These are phyloP conservation scores for Saccharomyces hybrid DNA, from an alignment of 1,139 yeast species.

Conservation along the genomic window DNA sequence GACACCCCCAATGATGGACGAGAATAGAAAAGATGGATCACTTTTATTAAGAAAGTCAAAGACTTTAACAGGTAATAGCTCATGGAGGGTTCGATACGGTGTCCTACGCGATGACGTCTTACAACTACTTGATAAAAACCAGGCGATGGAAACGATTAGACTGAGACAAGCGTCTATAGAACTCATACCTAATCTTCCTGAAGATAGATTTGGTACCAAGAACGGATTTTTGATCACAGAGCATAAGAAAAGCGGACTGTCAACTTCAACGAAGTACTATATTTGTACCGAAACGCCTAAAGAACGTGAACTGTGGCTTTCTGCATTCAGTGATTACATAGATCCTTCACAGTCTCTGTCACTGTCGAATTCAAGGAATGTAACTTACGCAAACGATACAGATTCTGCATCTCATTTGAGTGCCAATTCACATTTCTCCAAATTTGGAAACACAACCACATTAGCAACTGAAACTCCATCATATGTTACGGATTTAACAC, in stretches of 20 bases:
- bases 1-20: slow-evolving; percentile 52
- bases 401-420: slow-evolving; percentile 4
- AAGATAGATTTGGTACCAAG: slow-evolving; percentile 64
- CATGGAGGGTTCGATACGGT: slow-evolving; percentile 72
- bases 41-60: slow-evolving; percentile 51
- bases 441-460: slow-evolving; percentile 6
- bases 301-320: slow-evolving; percentile 77
- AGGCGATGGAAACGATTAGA: slow-evolving; percentile 47
- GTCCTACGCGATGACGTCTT: slow-evolving; percentile 58
- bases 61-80: slow-evolving; percentile 44
- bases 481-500: slow-evolving; percentile 18
- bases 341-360: slow-evolving; percentile 8
- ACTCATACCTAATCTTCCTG: slow-evolving; percentile 52
- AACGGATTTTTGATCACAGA: slow-evolving; percentile 75
- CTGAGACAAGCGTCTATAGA: slow-evolving; percentile 59
- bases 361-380: slow-evolving; percentile 1
- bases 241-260: slow-evolving; percentile 47
- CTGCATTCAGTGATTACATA: slow-evolving; percentile 45
- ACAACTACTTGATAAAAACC: slow-evolving; percentile 54
- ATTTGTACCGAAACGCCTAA: slow-evolving; percentile 77
- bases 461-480: slow-evolving; percentile 10
- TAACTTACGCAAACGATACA: background rate
- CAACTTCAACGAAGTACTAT: slow-evolving; percentile 54
- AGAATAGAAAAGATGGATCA: slow-evolving; percentile 57
- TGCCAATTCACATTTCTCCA: slow-evolving; percentile 8